phyloP scores from a whole-genome alignment of 345 rosid genomes.

The Sisymbrium irio region DNA sequence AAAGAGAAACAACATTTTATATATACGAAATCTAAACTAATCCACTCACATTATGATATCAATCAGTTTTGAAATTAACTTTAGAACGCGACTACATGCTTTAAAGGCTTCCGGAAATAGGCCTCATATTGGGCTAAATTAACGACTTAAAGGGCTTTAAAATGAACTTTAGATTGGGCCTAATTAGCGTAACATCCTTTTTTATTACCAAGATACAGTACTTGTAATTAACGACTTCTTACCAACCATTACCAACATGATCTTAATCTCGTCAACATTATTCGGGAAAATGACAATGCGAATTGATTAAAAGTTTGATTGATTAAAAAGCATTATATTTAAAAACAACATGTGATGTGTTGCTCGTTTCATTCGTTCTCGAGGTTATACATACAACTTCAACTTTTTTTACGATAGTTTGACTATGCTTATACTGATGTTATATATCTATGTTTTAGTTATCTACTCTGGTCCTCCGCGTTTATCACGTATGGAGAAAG shows the following conservation, averaged over 20 bases:
- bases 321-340: too few species aligned
- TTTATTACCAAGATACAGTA: too few species aligned
- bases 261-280: not conserved
- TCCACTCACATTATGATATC: not conserved
- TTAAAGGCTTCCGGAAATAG: not conserved
- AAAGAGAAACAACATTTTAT: not conserved
- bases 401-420: not conserved
- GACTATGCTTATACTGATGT: not conserved
- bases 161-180: not conserved
- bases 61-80: not conserved
- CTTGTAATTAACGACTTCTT: not conserved
- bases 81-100: not conserved
- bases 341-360: not conserved
- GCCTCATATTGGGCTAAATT: not conserved
- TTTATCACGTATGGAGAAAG: not conserved
- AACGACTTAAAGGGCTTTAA: not conserved
- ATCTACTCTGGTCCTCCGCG: not conserved
- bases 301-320: too few species aligned
- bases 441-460: not conserved
- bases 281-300: not conserved
- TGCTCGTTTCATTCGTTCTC: not conserved
- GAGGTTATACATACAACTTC: not conserved
- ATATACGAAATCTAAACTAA: not conserved
- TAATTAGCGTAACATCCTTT: not conserved
- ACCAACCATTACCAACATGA: constrained; percentile 2